Conservation (phyloP, 306 rosid genomes). For the Prunus mume region DNA sequence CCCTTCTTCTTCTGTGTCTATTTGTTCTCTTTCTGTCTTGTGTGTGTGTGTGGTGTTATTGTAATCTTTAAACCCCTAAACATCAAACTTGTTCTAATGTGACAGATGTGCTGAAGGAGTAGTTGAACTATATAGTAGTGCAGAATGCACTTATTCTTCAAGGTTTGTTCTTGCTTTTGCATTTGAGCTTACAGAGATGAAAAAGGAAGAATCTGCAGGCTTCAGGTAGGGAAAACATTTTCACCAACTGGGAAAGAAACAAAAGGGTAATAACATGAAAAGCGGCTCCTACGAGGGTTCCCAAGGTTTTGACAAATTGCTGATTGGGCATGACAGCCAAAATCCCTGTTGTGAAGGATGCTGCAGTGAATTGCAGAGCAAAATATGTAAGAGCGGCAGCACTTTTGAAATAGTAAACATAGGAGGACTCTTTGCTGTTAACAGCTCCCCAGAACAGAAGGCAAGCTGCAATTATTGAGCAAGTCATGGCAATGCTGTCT, state of each 20-base stretch:
- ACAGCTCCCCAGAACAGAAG: not conserved
- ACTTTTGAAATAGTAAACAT: not conserved
- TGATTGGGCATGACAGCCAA: not conserved
- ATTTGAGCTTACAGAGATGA: not conserved
- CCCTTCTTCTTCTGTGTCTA: too few relatives aligned
- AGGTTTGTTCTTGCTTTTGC: not conserved
- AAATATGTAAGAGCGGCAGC: not conserved
- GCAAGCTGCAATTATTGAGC: slow-evolving; percentile 5
- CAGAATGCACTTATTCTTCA: not conserved
- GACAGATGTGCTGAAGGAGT: too few relatives aligned
- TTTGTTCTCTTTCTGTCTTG: too few relatives aligned
- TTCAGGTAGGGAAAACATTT: not conserved
- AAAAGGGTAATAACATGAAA: not conserved
- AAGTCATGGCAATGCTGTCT: not conserved
- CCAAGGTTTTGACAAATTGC: not conserved
- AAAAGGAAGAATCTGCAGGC: not conserved
- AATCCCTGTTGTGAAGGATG: not conserved
- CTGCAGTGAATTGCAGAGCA: not conserved
- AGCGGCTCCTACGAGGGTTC: not conserved
- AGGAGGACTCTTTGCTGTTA: not conserved
- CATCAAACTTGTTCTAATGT: too few relatives aligned
- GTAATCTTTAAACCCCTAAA: too few relatives aligned
- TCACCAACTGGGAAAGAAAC: not conserved
- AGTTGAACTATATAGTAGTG: not conserved
- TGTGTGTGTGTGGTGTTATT: too few relatives aligned